phyloP scores from a whole-genome alignment of 768 basidiomycete species.

The Podaxis sp. region DNA sequence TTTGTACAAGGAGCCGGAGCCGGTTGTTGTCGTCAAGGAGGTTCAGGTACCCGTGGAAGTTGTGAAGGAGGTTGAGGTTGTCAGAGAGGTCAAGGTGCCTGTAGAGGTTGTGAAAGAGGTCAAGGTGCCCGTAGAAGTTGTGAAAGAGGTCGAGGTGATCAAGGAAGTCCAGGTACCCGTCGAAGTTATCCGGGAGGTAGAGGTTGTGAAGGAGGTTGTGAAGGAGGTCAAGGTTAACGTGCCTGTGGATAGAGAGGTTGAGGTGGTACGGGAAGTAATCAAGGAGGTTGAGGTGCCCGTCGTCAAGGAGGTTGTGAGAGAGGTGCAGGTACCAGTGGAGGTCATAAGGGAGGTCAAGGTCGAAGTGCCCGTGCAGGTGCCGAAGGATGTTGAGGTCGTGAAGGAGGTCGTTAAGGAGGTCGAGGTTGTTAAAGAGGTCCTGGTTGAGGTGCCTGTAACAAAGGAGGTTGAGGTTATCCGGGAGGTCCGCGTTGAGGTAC shows the following conservation, averaged over 20 bases:
- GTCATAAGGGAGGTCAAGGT: slow-evolving; percentile 17
- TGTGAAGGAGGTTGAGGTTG: slow-evolving; percentile 10
- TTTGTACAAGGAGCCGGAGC: slow-evolving; percentile 36
- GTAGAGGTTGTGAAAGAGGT: slow-evolving; percentile 22
- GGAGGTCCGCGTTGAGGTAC: slow-evolving; percentile 15
- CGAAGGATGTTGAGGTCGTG: slow-evolving; percentile 9
- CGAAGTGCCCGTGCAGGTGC: slow-evolving; percentile 15
- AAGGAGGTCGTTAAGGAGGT: slow-evolving; percentile 12
- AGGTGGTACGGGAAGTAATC: not conserved
- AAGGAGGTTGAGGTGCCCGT: slow-evolving; percentile 9
- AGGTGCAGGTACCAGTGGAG: slow-evolving; percentile 12
- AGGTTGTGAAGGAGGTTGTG: slow-evolving; percentile 14
- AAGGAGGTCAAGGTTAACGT: slow-evolving; percentile 12
- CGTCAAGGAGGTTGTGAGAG: slow-evolving; percentile 11
- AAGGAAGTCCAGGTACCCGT: slow-evolving; percentile 12
- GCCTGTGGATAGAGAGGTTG: not conserved
- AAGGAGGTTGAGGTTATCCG: slow-evolving; percentile 16
- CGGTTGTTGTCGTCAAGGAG: slow-evolving; percentile 24
- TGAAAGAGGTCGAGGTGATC: slow-evolving; percentile 10
- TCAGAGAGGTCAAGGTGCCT: slow-evolving; percentile 24
- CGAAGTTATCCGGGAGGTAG: slow-evolving; percentile 12
- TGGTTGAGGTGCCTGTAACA: slow-evolving; percentile 8
- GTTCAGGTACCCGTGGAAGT: slow-evolving; percentile 19
- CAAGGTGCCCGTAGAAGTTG: slow-evolving; percentile 17
- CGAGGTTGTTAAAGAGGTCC: slow-evolving; percentile 10